Conservation (phyloP, 2,329 filamentous ascomycete species). For the Hypoxylon sp. region DNA sequence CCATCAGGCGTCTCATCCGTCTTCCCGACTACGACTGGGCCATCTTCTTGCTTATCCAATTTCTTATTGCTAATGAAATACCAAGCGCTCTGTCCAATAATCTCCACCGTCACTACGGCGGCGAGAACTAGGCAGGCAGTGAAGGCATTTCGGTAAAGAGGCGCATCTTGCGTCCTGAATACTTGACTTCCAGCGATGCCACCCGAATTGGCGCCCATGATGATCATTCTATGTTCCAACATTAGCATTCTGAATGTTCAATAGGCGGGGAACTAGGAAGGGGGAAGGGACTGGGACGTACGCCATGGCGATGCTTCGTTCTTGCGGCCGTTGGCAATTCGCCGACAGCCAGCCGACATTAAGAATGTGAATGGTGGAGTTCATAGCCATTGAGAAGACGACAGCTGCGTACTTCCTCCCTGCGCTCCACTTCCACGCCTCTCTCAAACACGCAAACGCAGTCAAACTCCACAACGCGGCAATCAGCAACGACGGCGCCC, state of each 20-base stretch:
- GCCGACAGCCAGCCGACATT: conserved; percentile 50
- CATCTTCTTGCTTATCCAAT: conserved; percentile 35
- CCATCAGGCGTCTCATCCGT: conserved; percentile 38
- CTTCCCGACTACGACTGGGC: conserved; percentile 31
- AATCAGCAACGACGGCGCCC: conserved; percentile 55
- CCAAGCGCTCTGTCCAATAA: conserved; percentile 40
- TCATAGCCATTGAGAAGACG: conserved; percentile 44
- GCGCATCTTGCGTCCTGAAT: conserved; percentile 50
- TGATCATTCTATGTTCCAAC: conserved; percentile 48
- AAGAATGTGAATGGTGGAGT: conserved; percentile 53
- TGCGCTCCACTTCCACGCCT: conserved; percentile 41
- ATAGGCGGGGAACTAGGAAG: neutral
- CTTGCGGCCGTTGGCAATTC: conserved; percentile 49
- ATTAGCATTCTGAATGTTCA: conserved; percentile 9
- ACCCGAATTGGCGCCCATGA: conserved; percentile 49
- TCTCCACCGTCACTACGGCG: conserved; percentile 36
- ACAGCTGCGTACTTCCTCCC: conserved; percentile 48
- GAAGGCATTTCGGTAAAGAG: conserved; percentile 47
- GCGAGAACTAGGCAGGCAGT: conserved; percentile 46
- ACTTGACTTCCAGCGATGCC: conserved; percentile 49
- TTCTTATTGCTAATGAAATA: conserved; percentile 46
- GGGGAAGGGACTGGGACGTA: conserved; percentile 40
- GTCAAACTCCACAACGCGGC: conserved; percentile 56
- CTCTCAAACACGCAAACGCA: conserved; percentile 54
- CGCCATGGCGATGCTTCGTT: conserved; percentile 51